These are phyloP conservation scores for Cichorium intybus DNA, from an alignment of 140 eudicot genomes.

Conservation along the genomic window DNA sequence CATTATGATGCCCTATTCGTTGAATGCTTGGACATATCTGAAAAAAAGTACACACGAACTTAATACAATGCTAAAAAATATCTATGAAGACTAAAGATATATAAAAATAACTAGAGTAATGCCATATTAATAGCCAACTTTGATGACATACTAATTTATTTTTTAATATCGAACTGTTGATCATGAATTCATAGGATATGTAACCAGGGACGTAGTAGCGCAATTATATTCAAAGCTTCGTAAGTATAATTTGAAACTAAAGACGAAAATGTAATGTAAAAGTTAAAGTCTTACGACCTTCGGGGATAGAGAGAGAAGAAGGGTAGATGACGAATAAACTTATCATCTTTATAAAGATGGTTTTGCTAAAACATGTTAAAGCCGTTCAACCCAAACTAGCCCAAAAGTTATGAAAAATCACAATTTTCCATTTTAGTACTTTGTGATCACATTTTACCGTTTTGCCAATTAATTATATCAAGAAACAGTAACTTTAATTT, in stretches of 20 bases:
- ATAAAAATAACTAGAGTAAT: neutral
- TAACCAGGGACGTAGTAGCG: too few relatives aligned
- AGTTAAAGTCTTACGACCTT: neutral
- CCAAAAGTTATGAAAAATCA: too few relatives aligned
- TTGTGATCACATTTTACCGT: too few relatives aligned
- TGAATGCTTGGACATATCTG: conserved; percentile 48
- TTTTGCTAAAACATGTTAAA: neutral
- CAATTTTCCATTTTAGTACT: too few relatives aligned
- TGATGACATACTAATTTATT: too few relatives aligned
- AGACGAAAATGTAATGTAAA: too few relatives aligned
- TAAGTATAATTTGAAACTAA: neutral
- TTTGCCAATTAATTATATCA: too few relatives aligned
- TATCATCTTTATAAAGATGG: neutral
- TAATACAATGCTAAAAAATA: neutral
- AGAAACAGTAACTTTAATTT: too few relatives aligned
- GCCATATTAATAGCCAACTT: too few relatives aligned
- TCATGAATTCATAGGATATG: neutral
- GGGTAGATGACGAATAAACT: neutral
- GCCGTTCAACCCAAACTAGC: too few relatives aligned
- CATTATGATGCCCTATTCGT: conserved; percentile 24
- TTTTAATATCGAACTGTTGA: too few relatives aligned
- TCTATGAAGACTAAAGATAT: neutral
- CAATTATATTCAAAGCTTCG: too few relatives aligned
- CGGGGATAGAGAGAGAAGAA: neutral
- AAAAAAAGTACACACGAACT: conserved; percentile 1